Percentiles rank a stretch among this genome's conserved stretches.
Evolutionary conservation across 176 grass and related monocot species (phyloP).

Genomic region (Zea luxurians): DNA sequence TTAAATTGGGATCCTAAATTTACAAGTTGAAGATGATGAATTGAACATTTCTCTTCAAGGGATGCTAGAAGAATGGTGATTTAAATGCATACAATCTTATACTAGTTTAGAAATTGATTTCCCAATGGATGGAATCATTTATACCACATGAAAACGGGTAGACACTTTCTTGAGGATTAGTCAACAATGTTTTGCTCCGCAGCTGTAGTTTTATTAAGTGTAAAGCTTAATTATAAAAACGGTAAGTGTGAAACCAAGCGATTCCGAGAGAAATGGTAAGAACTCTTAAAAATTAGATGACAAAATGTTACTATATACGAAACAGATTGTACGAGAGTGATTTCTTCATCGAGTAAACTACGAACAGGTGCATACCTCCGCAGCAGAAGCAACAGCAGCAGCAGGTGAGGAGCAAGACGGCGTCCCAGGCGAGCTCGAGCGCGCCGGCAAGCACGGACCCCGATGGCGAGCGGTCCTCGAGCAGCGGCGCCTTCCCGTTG

Average conservation of each 20-base stretch:
- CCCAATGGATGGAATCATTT: background rate
- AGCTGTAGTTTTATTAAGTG: background rate
- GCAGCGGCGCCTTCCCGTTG: slow-evolving; percentile 49
- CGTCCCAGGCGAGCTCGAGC: slow-evolving; percentile 50
- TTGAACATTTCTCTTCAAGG: background rate
- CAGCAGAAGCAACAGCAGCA: slow-evolving; percentile 88
- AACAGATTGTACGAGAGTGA: background rate
- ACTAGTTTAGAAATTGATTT: background rate
- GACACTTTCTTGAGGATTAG: background rate
- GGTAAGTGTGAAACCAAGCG: background rate
- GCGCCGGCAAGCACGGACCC: slow-evolving; percentile 14
- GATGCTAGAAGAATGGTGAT: background rate
- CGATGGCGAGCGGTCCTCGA: slow-evolving; percentile 34
- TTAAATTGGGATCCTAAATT: background rate
- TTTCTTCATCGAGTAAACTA: background rate
- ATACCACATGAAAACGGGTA: background rate
- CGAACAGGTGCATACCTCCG: slow-evolving; percentile 44
- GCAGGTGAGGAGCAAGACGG: slow-evolving; percentile 67
- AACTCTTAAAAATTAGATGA: background rate
- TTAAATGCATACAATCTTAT: background rate
- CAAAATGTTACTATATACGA: background rate
- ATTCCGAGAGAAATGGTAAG: background rate
- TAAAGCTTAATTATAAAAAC: background rate
- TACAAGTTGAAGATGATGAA: background rate
- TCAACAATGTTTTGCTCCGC: slow-evolving; percentile 15